Evolutionary conservation across 768 basidiomycete species (phyloP).

Genomic region (Guyanaporus albipodus): DNA sequence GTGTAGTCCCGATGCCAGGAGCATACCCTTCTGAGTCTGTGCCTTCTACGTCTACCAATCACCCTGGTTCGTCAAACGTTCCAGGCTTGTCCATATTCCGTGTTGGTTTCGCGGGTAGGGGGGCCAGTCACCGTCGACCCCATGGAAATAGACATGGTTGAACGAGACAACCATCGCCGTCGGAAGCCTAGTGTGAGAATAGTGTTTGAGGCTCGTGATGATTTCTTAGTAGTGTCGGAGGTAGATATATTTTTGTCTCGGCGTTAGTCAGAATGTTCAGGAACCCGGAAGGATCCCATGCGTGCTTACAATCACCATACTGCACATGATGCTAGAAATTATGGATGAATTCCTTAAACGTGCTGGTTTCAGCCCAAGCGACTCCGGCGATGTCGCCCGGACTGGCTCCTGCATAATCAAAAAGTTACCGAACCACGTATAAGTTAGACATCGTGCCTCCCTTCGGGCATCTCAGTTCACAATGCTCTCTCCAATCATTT

Average conservation of each 20-base stretch:
- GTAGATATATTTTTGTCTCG: constrained; percentile 3
- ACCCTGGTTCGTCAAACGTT: constrained; percentile 15
- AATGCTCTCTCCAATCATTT: constrained; percentile 32
- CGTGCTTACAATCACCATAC: no score
- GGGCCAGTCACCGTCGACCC: constrained; percentile 30
- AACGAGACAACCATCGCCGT: not conserved
- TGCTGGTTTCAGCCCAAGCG: not conserved
- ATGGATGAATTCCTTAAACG: not conserved
- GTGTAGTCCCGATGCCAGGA: constrained; percentile 30
- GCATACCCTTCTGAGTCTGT: constrained; percentile 26
- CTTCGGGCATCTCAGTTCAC: not conserved
- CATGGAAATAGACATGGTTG: constrained; percentile 14
- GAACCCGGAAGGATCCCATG: no score
- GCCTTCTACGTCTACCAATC: constrained; percentile 11
- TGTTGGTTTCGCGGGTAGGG: constrained; percentile 58
- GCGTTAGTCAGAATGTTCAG: constrained; percentile 15
- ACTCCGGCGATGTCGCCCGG: not conserved
- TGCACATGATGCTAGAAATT: not conserved
- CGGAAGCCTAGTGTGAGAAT: constrained; percentile 13
- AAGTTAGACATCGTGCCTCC: not conserved
- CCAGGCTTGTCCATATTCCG: constrained; percentile 37
- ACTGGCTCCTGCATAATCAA: not conserved
- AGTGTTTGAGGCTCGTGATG: not conserved
- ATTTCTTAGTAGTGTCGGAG: not conserved
- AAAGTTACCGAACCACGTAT: constrained; percentile 4